Evolutionary conservation across 2,329 filamentous ascomycete genomes (phyloP), one percentile per base, ranked within the genome.

Genomic region (Spiromastix sp.): DNA sequence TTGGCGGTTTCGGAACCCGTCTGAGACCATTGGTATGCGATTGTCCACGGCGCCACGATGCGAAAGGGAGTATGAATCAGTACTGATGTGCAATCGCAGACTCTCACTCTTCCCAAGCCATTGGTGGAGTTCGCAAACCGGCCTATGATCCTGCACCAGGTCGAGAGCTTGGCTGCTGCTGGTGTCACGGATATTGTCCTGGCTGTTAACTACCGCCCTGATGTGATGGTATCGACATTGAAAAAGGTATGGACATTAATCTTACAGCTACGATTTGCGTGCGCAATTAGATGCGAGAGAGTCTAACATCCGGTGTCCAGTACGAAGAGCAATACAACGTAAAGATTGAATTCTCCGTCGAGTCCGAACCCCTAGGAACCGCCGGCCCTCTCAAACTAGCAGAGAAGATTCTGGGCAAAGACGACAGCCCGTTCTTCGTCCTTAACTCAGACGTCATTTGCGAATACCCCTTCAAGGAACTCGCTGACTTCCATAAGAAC

Each of bases 371-470:
- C 43, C 76, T 98, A 41, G 89, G 91, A 52, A 98, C 89, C 39
- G 89, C 89, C 46, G 89, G 89, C 38, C 91, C 89, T 43, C 71
- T 98, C 49, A 98, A 96, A 71, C 78, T 98, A 44, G 89, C 89
- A 40, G 89, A 95, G 67, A 76, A 81, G 57, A 86, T 89, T 50
- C 75, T 98, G 37, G 82, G 75, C 58, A 96, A 96, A 69, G 87
- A 95, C 59, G 84, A 95, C 61, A 71, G 76, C 16, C 91, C 91
- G 37, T 96, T 96, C 71, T 96, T 98, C 64, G 91, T 98, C 36
- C 79, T 98, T 51, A 98, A 98, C 74, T 93, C 86, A 36, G 89
- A 98, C 57, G 80, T 98, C 55, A 96, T 93, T 60, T 98, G 89
- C 76, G 87, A 96, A 50, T 96, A 89, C 63, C 91, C 89, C 37